phyloP scores from a whole-genome alignment of 495 filamentous ascomycete genomes.

The Neurospora pannonica region DNA sequence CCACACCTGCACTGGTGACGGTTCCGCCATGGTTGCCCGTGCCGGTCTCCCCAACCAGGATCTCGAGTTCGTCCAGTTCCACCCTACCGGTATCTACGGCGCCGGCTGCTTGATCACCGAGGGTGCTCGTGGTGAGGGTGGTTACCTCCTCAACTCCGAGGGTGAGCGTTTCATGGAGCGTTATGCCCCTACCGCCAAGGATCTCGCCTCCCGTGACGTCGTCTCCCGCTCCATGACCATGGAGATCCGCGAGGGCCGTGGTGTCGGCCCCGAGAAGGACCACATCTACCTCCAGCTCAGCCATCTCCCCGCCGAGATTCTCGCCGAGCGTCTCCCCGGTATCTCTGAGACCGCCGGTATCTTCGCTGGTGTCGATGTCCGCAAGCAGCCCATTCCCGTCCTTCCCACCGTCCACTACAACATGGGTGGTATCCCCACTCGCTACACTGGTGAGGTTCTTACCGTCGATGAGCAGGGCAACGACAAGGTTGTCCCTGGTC shows the following conservation, averaged over 20 bases:
- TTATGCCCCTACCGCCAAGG: slow-evolving; percentile 95
- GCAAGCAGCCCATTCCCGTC: slow-evolving; percentile 93
- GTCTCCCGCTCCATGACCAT: slow-evolving; percentile 95
- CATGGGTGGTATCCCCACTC: slow-evolving; percentile 98
- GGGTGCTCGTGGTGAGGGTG: slow-evolving; percentile 95
- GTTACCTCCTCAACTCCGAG: slow-evolving; percentile 91
- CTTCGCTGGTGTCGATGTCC: slow-evolving; percentile 92
- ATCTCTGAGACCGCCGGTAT: slow-evolving; percentile 97
- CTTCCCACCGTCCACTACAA: slow-evolving; percentile 98
- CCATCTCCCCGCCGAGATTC: slow-evolving; percentile 81
- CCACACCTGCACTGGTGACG: slow-evolving; percentile 96
- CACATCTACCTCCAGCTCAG: slow-evolving; percentile 95
- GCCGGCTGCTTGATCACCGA: slow-evolving; percentile 98
- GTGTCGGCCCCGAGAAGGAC: slow-evolving; percentile 92
- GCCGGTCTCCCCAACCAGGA: slow-evolving; percentile 98
- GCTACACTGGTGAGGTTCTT: slow-evolving; percentile 92
- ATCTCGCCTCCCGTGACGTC: slow-evolving; percentile 86
- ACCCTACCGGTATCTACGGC: slow-evolving; percentile 98
- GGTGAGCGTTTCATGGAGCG: slow-evolving; percentile 99
- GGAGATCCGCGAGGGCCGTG: slow-evolving; percentile 93
- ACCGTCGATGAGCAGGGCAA: slow-evolving; percentile 73
- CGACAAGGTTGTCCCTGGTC: slow-evolving; percentile 89
- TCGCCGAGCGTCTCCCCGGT: slow-evolving; percentile 93
- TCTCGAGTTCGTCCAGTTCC: slow-evolving; percentile 99
- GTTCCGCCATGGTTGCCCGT: slow-evolving; percentile 97